Percentiles rank a stretch among this genome's conserved stretches.
These are phyloP conservation scores for Rutstroemia sp. DNA, from an alignment of 2,329 filamentous ascomycete species.

Conservation along the genomic window DNA sequence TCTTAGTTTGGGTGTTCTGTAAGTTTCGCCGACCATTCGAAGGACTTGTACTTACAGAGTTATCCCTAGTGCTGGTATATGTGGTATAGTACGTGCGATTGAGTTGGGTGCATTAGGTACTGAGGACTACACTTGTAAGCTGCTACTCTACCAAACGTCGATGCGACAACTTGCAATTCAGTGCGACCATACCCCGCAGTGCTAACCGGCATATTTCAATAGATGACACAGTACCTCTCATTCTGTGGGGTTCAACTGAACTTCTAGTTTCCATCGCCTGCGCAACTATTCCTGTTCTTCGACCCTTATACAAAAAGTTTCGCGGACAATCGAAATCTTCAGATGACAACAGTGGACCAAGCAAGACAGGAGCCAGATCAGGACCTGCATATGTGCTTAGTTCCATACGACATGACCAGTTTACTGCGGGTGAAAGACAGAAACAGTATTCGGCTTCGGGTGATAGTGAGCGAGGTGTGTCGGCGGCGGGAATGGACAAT, in stretches of 20 bases:
- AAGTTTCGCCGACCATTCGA: not conserved
- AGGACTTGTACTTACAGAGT: not conserved
- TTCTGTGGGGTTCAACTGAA: constrained; percentile 3
- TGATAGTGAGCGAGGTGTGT: not conserved
- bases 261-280: constrained; percentile 5
- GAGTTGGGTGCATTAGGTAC: not conserved
- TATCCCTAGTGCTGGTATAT: not conserved
- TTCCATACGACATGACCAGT: not conserved
- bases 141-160: not conserved
- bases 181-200: not conserved
- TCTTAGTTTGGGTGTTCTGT: constrained; percentile 5
- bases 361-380: not conserved
- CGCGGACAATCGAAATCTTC: not conserved
- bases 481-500: not conserved
- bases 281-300: not conserved
- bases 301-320: not conserved
- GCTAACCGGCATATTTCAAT: not conserved
- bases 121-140: constrained; percentile 4
- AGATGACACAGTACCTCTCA: constrained; percentile 3
- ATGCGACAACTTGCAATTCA: not conserved
- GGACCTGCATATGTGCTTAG: not conserved
- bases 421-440: not conserved
- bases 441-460: not conserved
- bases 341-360: not conserved
- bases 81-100: constrained; percentile 1